Evolutionary conservation across 495 filamentous ascomycete genomes (phyloP).

Genomic region (Trichoderma parareesei): DNA sequence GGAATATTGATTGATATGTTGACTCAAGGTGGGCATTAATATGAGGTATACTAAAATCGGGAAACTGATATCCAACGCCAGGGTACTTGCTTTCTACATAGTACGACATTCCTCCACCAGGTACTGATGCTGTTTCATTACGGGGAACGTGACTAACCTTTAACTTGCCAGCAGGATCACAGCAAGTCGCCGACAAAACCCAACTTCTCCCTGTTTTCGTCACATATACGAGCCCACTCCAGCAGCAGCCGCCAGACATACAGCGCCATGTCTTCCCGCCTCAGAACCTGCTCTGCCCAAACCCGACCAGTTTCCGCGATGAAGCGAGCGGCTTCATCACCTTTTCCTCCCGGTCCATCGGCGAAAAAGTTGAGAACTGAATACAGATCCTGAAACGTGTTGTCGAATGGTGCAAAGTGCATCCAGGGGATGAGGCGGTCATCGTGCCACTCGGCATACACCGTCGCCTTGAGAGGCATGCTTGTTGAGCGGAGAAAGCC

Average conservation of each 20-base stretch:
- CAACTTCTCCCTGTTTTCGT: constrained; percentile 53
- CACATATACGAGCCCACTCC: constrained; percentile 61
- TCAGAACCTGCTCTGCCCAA: constrained; percentile 59
- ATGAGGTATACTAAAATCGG: too few species aligned
- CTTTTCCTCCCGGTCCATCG: constrained; percentile 27
- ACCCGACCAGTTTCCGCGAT: constrained; percentile 55
- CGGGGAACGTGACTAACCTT: too few species aligned
- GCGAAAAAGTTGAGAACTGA: constrained; percentile 63
- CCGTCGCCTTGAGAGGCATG: constrained; percentile 53
- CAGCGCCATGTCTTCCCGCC: constrained; percentile 63
- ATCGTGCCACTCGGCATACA: constrained; percentile 60
- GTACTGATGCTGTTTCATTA: too few species aligned
- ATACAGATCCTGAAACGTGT: constrained; percentile 57
- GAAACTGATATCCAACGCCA: too few species aligned
- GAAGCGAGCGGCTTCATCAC: constrained; percentile 45
- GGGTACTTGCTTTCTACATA: too few species aligned
- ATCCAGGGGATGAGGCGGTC: constrained; percentile 50
- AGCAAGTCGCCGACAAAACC: constrained; percentile 44
- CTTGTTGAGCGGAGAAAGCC: constrained; percentile 51
- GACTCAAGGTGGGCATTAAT: too few species aligned
- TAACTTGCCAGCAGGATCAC: too few species aligned
- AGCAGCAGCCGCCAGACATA: constrained; percentile 63
- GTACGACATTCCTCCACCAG: too few species aligned
- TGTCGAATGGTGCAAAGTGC: constrained; percentile 63
- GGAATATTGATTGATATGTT: too few species aligned